Percentiles rank a stretch among this genome's conserved stretches.
Evolutionary conservation across 179 eudicot species (phyloP).

Genomic region (Sideroxylon spinosum): DNA sequence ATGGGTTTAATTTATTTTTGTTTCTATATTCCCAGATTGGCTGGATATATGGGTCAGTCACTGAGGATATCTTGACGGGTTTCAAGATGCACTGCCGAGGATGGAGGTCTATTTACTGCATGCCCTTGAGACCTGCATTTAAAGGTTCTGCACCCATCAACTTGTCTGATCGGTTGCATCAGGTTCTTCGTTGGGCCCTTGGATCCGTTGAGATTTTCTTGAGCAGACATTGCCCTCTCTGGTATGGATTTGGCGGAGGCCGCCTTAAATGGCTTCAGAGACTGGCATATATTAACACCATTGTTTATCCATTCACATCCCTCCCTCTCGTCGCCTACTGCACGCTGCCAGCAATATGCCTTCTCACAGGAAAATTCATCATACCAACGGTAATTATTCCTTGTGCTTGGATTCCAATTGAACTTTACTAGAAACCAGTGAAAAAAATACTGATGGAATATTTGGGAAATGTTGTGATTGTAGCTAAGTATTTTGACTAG

Average conservation of each 20-base stretch:
- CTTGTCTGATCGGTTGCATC: slow-evolving; percentile 93
- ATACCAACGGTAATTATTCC: slow-evolving; percentile 87
- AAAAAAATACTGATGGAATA: too few relatives aligned
- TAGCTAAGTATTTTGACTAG: too few relatives aligned
- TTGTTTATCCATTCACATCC: slow-evolving; percentile 86
- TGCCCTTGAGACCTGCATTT: slow-evolving; percentile 37
- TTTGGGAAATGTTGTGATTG: too few relatives aligned
- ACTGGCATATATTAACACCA: slow-evolving; percentile 82
- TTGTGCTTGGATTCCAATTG: slow-evolving; percentile 20
- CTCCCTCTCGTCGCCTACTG: slow-evolving; percentile 85
- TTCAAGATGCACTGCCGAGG: slow-evolving; percentile 98
- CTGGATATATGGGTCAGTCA: slow-evolving; percentile 85
- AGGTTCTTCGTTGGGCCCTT: slow-evolving; percentile 96
- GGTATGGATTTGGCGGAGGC: slow-evolving; percentile 88
- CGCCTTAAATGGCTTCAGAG: slow-evolving; percentile 77
- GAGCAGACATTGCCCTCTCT: slow-evolving; percentile 81
- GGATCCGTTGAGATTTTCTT: slow-evolving; percentile 92
- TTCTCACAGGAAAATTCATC: slow-evolving; percentile 83
- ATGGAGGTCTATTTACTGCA: slow-evolving; percentile 96
- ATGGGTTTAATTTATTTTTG: too few relatives aligned
- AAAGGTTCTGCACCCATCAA: slow-evolving; percentile 98
- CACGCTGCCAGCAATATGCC: slow-evolving; percentile 74
- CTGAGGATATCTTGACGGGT: slow-evolving; percentile 93
- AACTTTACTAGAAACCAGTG: background rate
- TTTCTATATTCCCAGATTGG: slow-evolving; percentile 55